Evolutionary conservation across 169 alveolate genomes (phyloP).

Genomic region (Plasmodium vivax): DNA sequence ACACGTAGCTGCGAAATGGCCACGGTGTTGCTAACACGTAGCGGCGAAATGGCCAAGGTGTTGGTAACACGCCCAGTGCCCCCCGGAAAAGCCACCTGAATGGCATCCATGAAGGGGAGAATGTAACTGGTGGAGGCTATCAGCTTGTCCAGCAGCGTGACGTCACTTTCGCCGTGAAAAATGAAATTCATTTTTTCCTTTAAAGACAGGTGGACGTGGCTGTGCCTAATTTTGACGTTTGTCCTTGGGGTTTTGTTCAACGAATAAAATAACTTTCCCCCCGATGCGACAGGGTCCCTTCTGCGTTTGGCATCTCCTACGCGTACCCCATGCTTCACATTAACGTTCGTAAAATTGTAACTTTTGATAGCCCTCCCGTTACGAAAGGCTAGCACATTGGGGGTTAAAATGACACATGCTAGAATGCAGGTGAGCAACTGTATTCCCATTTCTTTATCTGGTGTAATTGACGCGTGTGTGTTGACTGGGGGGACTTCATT

Average conservation of each 20-base stretch:
- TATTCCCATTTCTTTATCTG: conserved; percentile 22
- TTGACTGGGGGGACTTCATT: not conserved
- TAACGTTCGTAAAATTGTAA: not conserved
- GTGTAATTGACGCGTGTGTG: not conserved
- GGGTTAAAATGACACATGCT: not conserved
- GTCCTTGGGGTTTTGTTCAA: conserved; percentile 12
- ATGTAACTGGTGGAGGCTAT: conserved; percentile 52
- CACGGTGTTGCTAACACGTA: not conserved
- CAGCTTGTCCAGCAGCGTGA: conserved; percentile 32
- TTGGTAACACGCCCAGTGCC: not conserved
- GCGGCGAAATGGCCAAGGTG: not conserved
- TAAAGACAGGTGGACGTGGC: not conserved
- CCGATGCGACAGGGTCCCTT: not conserved
- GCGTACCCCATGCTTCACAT: not conserved
- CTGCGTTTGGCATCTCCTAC: not conserved
- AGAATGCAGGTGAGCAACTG: not conserved
- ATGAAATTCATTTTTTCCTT: conserved; percentile 19
- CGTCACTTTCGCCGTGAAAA: conserved; percentile 65
- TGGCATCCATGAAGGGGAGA: conserved; percentile 62
- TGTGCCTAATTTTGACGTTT: not conserved
- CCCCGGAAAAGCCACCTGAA: conserved; percentile 28
- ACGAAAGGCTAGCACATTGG: conserved; percentile 1
- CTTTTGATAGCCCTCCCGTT: not conserved
- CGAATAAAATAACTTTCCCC: conserved; percentile 1
- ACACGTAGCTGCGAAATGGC: not conserved